Evolutionary conservation across 2,329 filamentous ascomycete species (phyloP), one percentile per base, ranked within the genome.

Genomic region (Neocatenulostroma microsporum): DNA sequence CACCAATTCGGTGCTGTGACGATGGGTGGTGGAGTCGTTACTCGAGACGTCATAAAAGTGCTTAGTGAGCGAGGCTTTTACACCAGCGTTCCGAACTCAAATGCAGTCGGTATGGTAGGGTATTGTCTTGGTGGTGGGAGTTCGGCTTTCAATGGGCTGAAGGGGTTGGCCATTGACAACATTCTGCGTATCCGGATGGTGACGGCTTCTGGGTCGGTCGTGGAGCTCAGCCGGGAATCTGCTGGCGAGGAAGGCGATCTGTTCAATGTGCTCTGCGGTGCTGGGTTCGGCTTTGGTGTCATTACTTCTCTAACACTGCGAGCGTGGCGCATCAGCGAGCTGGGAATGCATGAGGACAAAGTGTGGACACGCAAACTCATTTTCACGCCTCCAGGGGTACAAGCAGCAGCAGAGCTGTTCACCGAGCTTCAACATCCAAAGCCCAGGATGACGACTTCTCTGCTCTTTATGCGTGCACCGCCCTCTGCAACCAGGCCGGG

Each of bases 51-150:
- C 8, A 17, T 31, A 7, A 8, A 15, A 7, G 12, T 12, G 8
- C 21, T 34, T 5, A 15, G 33, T 14, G 24, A 28, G 21, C 10
- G 18, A 19, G 21, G 33, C 17, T 36, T 8, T 14, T 36, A 36
- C 14, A 36, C 33, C 19, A 15, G 33, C 24, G 33, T 36, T 21
- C 33, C 33, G 5, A 36, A 28, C 17, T 36, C 21, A 7, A 36
- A 23, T 28, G 33, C 33, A 6, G 33, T 36, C 6, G 33, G 33
- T 20, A 36, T 36, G 14, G 15, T 17, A 8, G 33, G 33, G 9
- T 34, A 11, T 15, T 23, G 18, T 12, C 20, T 28, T 7, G 33
- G 33, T 5, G 33, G 33, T 11, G 33, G 33, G 6, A 36, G 33
- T 17, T 28, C 33, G 24, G 14, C 33, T 8, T 36, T 28, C 24